These are phyloP conservation scores for Metahyphopichia silvanorum DNA, from an alignment of 805 yeast genomes.

Conservation along the genomic window DNA sequence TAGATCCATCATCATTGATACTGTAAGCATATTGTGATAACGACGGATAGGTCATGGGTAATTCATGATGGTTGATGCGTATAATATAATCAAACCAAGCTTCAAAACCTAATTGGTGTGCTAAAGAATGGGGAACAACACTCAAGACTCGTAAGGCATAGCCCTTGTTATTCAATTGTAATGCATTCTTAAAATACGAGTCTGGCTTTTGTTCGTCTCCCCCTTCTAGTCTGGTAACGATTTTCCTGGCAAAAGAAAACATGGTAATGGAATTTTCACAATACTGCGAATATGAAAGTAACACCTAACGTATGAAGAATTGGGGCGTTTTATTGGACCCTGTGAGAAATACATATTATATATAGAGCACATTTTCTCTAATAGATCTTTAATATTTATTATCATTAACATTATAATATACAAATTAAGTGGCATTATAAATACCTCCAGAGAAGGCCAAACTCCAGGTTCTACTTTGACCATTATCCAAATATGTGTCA, in stretches of 20 bases:
- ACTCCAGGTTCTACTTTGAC: constrained; percentile 63
- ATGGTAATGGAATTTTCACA: too few relatives aligned
- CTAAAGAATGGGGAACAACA: constrained; percentile 37
- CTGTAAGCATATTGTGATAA: constrained; percentile 25
- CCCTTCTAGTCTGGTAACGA: constrained; percentile 39
- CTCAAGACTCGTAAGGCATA: constrained; percentile 36
- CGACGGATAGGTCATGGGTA: constrained; percentile 37
- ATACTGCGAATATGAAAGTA: too few relatives aligned
- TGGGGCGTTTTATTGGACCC: too few relatives aligned
- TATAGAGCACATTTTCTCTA: neutral
- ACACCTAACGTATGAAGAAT: too few relatives aligned
- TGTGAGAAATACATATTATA: too few relatives aligned
- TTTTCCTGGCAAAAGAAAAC: constrained; percentile 44
- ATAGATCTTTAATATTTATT: too few relatives aligned
- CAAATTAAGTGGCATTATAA: constrained; percentile 13
- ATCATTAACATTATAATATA: neutral
- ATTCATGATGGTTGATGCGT: constrained; percentile 72
- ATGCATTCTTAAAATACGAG: constrained; percentile 32
- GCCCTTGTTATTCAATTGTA: constrained; percentile 36
- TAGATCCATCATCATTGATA: constrained; percentile 39
- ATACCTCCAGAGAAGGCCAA: constrained; percentile 58
- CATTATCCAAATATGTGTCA: constrained; percentile 50
- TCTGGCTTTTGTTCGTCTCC: constrained; percentile 15
- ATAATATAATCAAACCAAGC: constrained; percentile 86
- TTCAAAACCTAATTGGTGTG: constrained; percentile 48